Evolutionary conservation across 2,329 filamentous ascomycete genomes (phyloP).

Genomic region (Beauveria rudraprayagi): DNA sequence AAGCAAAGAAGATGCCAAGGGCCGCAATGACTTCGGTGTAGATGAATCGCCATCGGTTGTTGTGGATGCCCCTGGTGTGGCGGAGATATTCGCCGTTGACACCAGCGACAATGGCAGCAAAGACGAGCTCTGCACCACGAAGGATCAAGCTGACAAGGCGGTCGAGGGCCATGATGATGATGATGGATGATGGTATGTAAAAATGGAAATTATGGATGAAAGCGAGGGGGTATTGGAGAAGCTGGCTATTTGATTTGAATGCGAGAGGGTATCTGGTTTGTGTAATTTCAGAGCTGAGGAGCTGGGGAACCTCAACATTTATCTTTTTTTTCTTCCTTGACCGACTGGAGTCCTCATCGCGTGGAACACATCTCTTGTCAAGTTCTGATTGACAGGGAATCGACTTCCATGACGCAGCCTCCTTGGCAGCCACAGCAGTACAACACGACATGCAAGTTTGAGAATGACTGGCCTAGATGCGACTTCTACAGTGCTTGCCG

Average conservation of each 20-base stretch:
- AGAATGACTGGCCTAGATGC: neutral
- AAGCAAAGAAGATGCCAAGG: constrained; percentile 57
- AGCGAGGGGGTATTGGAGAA: neutral
- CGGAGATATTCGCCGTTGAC: constrained; percentile 61
- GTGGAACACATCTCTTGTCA: neutral
- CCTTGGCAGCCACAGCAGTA: neutral
- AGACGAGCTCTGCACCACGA: constrained; percentile 49
- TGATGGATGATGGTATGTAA: neutral
- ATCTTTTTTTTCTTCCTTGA: neutral
- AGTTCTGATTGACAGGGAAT: neutral
- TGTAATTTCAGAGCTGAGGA: neutral
- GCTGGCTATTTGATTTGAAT: neutral
- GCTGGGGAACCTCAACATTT: neutral
- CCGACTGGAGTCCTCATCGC: neutral
- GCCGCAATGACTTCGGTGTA: constrained; percentile 66
- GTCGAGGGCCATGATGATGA: constrained; percentile 28
- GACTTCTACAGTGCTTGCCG: neutral
- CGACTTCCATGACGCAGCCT: constrained; percentile 6
- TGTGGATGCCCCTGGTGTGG: constrained; percentile 39
- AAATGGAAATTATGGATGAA: neutral
- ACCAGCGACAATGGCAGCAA: constrained; percentile 64
- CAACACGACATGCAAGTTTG: neutral
- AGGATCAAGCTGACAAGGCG: constrained; percentile 32
- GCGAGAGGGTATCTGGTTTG: neutral
- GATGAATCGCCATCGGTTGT: constrained; percentile 56